Evolutionary conservation across 345 rosid species (phyloP).

Genomic region (Brassica rapa): DNA sequence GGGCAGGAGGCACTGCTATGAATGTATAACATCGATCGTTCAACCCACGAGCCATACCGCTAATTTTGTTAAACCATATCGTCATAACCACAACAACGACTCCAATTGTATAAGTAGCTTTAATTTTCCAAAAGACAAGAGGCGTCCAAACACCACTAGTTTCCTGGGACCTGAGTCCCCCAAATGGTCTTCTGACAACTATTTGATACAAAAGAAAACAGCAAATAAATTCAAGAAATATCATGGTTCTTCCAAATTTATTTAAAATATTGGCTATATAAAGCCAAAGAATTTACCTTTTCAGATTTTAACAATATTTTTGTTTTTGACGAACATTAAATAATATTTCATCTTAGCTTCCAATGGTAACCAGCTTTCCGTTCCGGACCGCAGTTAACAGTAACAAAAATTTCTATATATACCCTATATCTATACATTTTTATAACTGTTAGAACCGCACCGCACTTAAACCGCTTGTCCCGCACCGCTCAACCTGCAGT

Average conservation of each 20-base stretch:
- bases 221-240: neutral
- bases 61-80: neutral
- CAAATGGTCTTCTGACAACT: neutral
- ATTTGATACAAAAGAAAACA: neutral
- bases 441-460: no score
- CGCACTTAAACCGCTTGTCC: no score
- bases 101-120: neutral
- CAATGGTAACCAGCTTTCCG: no score
- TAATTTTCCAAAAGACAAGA: neutral
- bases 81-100: neutral
- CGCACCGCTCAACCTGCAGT: no score
- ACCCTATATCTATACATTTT: no score
- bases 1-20: no score
- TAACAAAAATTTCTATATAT: no score
- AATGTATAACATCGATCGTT: no score
- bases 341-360: neutral
- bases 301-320: neutral
- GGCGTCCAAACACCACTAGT: neutral
- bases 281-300: neutral
- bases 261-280: neutral
- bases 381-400: no score
- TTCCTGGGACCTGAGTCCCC: neutral
- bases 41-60: no score
- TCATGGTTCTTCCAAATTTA: neutral
- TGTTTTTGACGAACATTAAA: neutral